A percentile compares a stretch with the other conserved stretches of the same genome.
These are phyloP conservation scores for Biancaea sappan DNA, from an alignment of 306 rosid species.

Conservation along the genomic window DNA sequence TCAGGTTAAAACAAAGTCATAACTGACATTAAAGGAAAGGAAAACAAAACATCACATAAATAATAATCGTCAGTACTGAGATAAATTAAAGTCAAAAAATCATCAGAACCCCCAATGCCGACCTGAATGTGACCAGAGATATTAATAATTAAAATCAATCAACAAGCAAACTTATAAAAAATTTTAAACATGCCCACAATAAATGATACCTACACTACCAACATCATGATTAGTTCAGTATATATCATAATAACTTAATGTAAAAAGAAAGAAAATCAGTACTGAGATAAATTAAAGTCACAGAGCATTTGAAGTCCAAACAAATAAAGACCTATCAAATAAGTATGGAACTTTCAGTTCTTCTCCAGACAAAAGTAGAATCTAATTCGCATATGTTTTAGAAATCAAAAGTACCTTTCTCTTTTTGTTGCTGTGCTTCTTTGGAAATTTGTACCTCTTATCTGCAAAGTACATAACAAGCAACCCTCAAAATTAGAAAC, in stretches of 20 bases:
- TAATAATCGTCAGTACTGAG: too few species aligned
- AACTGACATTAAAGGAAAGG: not conserved
- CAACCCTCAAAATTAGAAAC: conserved; percentile 31
- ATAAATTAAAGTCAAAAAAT: too few species aligned
- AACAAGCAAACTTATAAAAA: not conserved
- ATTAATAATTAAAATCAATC: conserved; percentile 2
- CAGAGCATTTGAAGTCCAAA: not conserved
- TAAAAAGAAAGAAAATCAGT: conserved; percentile 18
- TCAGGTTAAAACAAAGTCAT: not conserved
- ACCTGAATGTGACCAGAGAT: conserved; percentile 3
- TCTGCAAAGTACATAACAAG: conserved; percentile 51
- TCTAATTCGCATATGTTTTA: not conserved
- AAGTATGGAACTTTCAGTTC: conserved; percentile 24
- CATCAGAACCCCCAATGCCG: conserved; percentile 29
- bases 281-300: conserved; percentile 6
- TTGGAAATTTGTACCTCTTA: conserved; percentile 72
- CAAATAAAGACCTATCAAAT: not conserved
- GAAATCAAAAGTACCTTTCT: conserved; percentile 69
- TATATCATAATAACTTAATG: conserved; percentile 8
- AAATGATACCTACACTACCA: not conserved
- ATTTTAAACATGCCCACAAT: conserved; percentile 1
- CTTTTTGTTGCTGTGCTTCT: conserved; percentile 91
- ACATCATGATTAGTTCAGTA: not conserved
- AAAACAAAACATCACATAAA: not conserved
- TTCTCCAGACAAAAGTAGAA: conserved; percentile 16